Conservation (phyloP, 352 stramenopile species). For the Phytophthora tubulina region DNA sequence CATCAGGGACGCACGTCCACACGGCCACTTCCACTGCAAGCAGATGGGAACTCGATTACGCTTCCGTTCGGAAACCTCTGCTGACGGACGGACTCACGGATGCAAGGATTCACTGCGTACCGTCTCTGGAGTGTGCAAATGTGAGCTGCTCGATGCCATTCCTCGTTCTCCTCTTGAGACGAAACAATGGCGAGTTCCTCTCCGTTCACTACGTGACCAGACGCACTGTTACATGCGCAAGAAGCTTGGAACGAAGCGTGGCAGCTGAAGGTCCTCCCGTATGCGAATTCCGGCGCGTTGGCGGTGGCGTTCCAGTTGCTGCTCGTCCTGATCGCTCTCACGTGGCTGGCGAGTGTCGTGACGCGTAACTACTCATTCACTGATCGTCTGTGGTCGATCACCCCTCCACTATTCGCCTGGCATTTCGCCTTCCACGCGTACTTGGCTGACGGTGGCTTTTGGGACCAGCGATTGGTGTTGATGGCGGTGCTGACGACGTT, state of each 20-base stretch:
- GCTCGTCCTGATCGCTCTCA: slow-evolving; percentile 51
- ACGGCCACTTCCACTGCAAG: not conserved
- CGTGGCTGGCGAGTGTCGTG: slow-evolving; percentile 69
- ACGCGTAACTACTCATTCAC: slow-evolving; percentile 93
- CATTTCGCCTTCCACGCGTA: slow-evolving; percentile 72
- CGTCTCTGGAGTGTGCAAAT: slow-evolving; percentile 20
- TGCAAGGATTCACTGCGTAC: slow-evolving; percentile 20
- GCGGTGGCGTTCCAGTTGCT: slow-evolving; percentile 59
- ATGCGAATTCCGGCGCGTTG: slow-evolving; percentile 48
- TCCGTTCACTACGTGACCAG: slow-evolving; percentile 41
- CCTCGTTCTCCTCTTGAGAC: slow-evolving; percentile 16
- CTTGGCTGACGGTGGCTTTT: slow-evolving; percentile 62
- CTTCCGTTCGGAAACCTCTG: not conserved
- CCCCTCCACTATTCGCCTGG: slow-evolving; percentile 89
- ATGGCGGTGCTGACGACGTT: slow-evolving; percentile 87
- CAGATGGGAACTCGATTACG: slow-evolving; percentile 15
- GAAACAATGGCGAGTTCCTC: slow-evolving; percentile 29
- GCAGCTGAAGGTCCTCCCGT: slow-evolving; percentile 48
- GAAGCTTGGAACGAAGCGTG: slow-evolving; percentile 46
- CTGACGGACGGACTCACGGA: slow-evolving; percentile 13
- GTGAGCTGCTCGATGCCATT: slow-evolving; percentile 19
- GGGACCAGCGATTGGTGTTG: slow-evolving; percentile 69
- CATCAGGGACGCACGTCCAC: not conserved
- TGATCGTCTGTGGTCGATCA: slow-evolving; percentile 94
- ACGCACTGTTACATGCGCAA: slow-evolving; percentile 43